Conservation (phyloP, 1,139 yeast genomes). For the Suhomyces guaymorum region DNA sequence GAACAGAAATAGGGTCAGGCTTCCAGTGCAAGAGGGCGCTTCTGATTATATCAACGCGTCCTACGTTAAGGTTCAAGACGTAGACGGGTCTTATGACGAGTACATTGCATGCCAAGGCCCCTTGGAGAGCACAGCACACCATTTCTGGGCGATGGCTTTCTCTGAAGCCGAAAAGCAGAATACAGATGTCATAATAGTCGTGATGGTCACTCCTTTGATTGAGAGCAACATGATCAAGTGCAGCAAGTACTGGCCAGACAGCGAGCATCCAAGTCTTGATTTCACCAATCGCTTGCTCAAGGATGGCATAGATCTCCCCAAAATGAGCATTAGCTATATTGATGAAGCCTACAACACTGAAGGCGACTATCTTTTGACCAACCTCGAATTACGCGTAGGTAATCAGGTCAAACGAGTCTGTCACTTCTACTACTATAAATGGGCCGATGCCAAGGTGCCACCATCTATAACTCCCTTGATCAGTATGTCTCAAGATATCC, state of each 20-base stretch:
- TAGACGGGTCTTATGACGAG: constrained; percentile 9
- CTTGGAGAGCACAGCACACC: constrained; percentile 54
- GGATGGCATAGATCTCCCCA: constrained; percentile 29
- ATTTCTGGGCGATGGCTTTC: constrained; percentile 87
- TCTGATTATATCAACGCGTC: constrained; percentile 49
- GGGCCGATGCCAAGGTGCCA: constrained; percentile 61
- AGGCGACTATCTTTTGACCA: constrained; percentile 33
- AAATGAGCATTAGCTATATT: constrained; percentile 23
- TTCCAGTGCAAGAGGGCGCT: constrained; percentile 24
- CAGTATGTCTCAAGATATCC: constrained; percentile 28
- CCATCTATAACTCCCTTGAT: constrained; percentile 41
- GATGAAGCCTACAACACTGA: constrained; percentile 20
- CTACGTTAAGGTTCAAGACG: constrained; percentile 24
- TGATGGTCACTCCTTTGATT: constrained; percentile 83
- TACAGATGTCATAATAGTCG: constrained; percentile 53
- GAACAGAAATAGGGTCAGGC: constrained; percentile 36
- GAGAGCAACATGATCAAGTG: constrained; percentile 70
- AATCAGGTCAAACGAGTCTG: constrained; percentile 40
- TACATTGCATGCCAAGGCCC: constrained; percentile 65
- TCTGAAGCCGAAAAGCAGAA: constrained; percentile 40
- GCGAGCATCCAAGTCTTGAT: constrained; percentile 21
- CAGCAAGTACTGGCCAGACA: constrained; percentile 69
- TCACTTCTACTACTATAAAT: constrained; percentile 54
- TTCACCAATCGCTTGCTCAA: constrained; percentile 18
- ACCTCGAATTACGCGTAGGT: constrained; percentile 25